Evolutionary conservation across 495 filamentous ascomycete species (phyloP).

Genomic region (Oleoguttula mirabilis): DNA sequence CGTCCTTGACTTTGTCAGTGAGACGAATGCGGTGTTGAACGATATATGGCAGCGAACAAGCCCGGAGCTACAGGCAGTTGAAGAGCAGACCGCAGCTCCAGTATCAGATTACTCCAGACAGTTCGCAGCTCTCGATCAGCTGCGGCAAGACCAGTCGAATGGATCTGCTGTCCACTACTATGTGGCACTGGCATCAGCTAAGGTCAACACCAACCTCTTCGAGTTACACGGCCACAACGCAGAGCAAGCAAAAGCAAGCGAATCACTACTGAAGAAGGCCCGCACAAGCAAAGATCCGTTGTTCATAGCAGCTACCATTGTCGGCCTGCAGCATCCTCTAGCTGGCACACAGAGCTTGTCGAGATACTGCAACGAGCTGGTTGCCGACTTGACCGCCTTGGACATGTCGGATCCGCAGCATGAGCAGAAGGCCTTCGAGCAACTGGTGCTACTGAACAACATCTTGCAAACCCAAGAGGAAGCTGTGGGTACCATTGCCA

Average conservation of each 20-base stretch:
- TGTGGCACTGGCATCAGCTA: constrained; percentile 7
- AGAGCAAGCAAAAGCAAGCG: constrained; percentile 1
- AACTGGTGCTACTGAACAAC: constrained; percentile 47
- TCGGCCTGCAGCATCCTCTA: constrained; percentile 41
- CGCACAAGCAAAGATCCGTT: constrained; percentile 4
- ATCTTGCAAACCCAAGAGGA: constrained; percentile 43
- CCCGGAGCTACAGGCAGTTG: not conserved
- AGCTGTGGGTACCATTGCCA: constrained; percentile 37
- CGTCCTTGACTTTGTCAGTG: constrained; percentile 46
- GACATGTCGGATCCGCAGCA: constrained; percentile 25
- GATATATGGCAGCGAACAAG: constrained; percentile 2
- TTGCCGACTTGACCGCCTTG: constrained; percentile 47
- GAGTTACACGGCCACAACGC: constrained; percentile 17
- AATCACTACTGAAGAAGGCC: constrained; percentile 2
- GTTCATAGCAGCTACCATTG: constrained; percentile 39
- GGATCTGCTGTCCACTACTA: constrained; percentile 16
- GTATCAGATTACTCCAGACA: not conserved
- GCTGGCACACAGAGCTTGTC: constrained; percentile 24
- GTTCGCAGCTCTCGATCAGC: not conserved
- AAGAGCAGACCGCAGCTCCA: not conserved
- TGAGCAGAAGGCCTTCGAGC: constrained; percentile 33
- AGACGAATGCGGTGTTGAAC: constrained; percentile 42
- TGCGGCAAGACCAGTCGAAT: not conserved
- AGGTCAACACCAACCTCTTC: constrained; percentile 10
- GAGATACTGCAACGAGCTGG: constrained; percentile 45